Conservation (phyloP, 75 land plant species). For the Cryptomeria japonica region DNA sequence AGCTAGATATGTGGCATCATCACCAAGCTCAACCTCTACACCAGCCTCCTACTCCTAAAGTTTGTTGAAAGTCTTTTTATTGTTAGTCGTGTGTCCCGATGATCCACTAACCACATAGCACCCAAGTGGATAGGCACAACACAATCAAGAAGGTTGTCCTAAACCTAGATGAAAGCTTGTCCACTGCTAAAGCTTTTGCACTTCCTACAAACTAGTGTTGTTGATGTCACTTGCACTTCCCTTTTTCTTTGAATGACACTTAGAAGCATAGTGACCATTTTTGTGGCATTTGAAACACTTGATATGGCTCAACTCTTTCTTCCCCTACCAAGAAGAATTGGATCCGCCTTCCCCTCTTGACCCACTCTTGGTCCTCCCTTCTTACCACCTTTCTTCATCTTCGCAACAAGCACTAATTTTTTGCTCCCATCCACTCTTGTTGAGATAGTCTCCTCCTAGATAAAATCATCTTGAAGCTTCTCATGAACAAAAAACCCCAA, state of each 20-base stretch:
- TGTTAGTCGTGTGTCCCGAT: too few species aligned
- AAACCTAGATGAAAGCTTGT: too few species aligned
- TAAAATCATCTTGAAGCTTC: not conserved
- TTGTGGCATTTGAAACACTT: not conserved
- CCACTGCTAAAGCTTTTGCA: not conserved
- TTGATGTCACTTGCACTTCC: not conserved
- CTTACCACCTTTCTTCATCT: not conserved
- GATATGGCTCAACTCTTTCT: not conserved
- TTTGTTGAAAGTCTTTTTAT: too few species aligned
- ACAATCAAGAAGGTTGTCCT: too few species aligned
- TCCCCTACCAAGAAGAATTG: not conserved
- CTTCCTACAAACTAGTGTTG: not conserved
- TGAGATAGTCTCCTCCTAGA: not conserved
- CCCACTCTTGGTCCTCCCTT: not conserved
- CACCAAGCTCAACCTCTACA: not conserved
- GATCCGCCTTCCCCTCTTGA: not conserved
- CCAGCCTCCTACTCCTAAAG: not conserved
- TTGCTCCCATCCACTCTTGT: not conserved
- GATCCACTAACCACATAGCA: too few species aligned
- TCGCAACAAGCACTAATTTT: not conserved
- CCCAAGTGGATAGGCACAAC: too few species aligned
- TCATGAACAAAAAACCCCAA: too few species aligned
- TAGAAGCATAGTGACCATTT: not conserved
- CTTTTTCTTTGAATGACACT: not conserved
- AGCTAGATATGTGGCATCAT: not conserved